These are phyloP conservation scores for Metschnikowia koreensis DNA, from an alignment of 805 yeast species.

Conservation along the genomic window DNA sequence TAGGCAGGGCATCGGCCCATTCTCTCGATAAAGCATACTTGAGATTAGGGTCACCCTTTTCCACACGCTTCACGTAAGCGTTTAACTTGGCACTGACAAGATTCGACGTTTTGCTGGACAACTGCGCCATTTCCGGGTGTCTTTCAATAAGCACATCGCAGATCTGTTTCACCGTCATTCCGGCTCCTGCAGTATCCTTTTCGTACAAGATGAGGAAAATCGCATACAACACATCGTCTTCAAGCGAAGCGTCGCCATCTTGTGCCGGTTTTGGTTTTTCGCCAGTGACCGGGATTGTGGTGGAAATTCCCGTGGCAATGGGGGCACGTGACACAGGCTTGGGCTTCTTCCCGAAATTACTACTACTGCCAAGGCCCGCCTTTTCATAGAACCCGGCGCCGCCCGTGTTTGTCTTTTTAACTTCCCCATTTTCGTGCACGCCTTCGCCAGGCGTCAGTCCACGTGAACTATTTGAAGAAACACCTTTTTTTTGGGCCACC, in stretches of 20 bases:
- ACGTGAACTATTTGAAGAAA: conserved; percentile 28
- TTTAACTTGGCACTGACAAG: conserved; percentile 78
- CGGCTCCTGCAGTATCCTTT: conserved; percentile 63
- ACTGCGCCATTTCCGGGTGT: conserved; percentile 81
- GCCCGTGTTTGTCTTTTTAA: no score
- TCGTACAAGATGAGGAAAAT: conserved; percentile 71
- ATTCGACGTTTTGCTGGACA: conserved; percentile 78
- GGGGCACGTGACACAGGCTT: conserved; percentile 46
- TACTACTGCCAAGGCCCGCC: conserved; percentile 10
- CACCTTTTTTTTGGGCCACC: conserved; percentile 14
- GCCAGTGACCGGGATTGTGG: conserved; percentile 79
- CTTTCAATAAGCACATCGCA: conserved; percentile 71
- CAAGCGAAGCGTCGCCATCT: conserved; percentile 56
- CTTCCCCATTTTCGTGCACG: not conserved
- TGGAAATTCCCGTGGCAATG: conserved; percentile 70
- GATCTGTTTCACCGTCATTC: conserved; percentile 88
- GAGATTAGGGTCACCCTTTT: conserved; percentile 73
- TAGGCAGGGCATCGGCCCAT: conserved; percentile 90
- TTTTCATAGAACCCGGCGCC: conserved; percentile 1
- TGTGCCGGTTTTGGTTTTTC: conserved; percentile 64
- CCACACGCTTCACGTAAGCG: conserved; percentile 82
- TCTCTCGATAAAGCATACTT: conserved; percentile 77
- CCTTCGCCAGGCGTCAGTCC: conserved; percentile 31
- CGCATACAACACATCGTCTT: conserved; percentile 73
- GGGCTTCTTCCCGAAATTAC: conserved; percentile 24